Evolutionary conservation across 2,329 filamentous ascomycete genomes (phyloP).

Genomic region (Alternaria rosae): DNA sequence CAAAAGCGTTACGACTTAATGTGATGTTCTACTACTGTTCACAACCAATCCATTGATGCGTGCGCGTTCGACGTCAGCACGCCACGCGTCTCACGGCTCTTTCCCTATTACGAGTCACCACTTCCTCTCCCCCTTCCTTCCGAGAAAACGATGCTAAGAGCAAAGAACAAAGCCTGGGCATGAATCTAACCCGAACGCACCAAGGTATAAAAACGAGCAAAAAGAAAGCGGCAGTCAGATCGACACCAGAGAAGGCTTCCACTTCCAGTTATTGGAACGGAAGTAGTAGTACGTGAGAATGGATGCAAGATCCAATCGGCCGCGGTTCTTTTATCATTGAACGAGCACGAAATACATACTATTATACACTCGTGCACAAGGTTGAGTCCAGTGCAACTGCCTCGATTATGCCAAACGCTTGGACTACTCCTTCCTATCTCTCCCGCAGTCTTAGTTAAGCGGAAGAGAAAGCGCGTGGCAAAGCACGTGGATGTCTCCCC

Average conservation of each 20-base stretch:
- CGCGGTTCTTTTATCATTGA: background rate
- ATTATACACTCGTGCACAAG: background rate
- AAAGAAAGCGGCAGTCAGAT: background rate
- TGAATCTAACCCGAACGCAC: background rate
- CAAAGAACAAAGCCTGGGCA: background rate
- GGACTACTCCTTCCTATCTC: background rate
- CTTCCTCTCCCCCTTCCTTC: background rate
- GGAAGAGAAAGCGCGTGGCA: background rate
- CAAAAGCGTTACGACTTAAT: background rate
- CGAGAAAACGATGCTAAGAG: background rate
- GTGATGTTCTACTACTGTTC: background rate
- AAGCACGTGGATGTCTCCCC: background rate
- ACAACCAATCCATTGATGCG: background rate
- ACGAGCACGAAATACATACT: background rate
- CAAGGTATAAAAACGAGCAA: background rate
- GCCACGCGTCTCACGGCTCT: background rate
- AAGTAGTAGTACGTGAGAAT: background rate
- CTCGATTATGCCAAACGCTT: background rate
- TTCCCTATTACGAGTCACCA: background rate
- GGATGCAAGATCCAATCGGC: background rate
- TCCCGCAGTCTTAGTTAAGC: background rate
- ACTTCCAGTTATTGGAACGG: background rate
- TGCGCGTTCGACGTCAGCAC: background rate
- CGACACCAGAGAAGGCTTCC: background rate
- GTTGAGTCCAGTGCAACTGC: background rate